A percentile compares a stretch with the other conserved stretches of the same genome.
These are phyloP conservation scores for Ascochyta fabae DNA, from an alignment of 2,329 filamentous ascomycete species.

Conservation along the genomic window DNA sequence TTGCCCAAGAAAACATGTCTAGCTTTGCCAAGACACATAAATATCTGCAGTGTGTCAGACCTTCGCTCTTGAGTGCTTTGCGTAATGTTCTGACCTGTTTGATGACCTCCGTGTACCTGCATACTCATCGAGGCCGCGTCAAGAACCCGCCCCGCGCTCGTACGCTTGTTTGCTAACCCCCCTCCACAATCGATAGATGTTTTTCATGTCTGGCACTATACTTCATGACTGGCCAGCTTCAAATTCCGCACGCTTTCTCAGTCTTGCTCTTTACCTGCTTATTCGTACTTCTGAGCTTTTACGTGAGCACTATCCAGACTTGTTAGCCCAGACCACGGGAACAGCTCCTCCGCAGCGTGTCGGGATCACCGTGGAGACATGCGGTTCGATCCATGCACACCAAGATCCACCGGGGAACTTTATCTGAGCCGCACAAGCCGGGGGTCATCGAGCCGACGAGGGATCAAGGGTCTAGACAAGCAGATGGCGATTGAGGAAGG, in stretches of 20 bases:
- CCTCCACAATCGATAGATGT: background rate
- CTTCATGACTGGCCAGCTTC: background rate
- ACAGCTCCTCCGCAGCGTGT: background rate
- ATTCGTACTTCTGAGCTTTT: no score
- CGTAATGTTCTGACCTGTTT: background rate
- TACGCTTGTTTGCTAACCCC: background rate
- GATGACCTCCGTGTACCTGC: background rate
- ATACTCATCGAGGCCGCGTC: background rate
- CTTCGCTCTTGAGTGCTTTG: background rate
- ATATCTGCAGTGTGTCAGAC: no score
- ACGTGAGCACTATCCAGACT: background rate
- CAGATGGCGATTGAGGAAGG: background rate
- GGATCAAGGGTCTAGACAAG: background rate
- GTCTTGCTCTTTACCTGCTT: background rate
- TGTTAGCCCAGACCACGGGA: background rate
- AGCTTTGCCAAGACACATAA: background rate
- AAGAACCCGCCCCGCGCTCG: background rate
- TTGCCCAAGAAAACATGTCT: background rate
- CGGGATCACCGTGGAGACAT: background rate
- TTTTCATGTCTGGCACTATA: background rate
- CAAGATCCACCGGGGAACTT: background rate
- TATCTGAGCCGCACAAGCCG: background rate
- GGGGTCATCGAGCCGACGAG: background rate
- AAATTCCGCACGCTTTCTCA: background rate
- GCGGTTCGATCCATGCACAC: background rate